Base-by-base conservation (phyloP, 148 eudicot species). In the Hydrangea macrophylla region DNA sequence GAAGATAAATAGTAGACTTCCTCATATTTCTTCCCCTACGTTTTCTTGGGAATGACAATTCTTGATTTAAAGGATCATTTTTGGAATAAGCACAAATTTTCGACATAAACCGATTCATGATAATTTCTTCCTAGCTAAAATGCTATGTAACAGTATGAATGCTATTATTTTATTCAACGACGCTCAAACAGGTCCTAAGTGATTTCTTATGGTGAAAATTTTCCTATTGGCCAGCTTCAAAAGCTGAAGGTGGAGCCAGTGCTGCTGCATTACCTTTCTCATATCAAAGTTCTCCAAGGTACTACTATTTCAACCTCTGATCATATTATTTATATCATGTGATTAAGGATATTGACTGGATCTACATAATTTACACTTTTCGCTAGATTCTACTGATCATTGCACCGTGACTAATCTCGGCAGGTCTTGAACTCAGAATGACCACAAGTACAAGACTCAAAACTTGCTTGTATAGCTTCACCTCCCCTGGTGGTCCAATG, bases 401-500 rank as follows among this genome's bases (percentile, higher is more conserved):
- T 60, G 35, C 45, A 25, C 33, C 23, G 26, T 54, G 63, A 12
- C 55, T 32, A 10, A 69, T 53, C 10, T 64, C 64, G 61, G 22
- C 73, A 92, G 98, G 98, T 53, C 68, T 93, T 80, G 96, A 90
- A 74, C 79, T 93, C 57, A 81, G 98, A 76, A 86, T 90, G 98
- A 76, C 92, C 10, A 86, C 96, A 6, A 93, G 95, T 67, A 93
- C 98, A n/a, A 81, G 96, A 72, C 73, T 93, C 60, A 93, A 90
- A 79, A 83, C 95, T 45, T 88, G 96, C 80, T 77, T 93, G 73
- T 93, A 90, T 79, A 93, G 98, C 78, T 90, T 93, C 82, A 90
- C 98, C 65, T 85, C 96, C 67, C 98, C 98, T 2, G 98, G 98
- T 68, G 98, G 95, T 61, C 98, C 98, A 22, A 93, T 86, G 90